Conservation (phyloP, 1,139 yeast species). For the Spencermartinsiella ligniputridi region DNA sequence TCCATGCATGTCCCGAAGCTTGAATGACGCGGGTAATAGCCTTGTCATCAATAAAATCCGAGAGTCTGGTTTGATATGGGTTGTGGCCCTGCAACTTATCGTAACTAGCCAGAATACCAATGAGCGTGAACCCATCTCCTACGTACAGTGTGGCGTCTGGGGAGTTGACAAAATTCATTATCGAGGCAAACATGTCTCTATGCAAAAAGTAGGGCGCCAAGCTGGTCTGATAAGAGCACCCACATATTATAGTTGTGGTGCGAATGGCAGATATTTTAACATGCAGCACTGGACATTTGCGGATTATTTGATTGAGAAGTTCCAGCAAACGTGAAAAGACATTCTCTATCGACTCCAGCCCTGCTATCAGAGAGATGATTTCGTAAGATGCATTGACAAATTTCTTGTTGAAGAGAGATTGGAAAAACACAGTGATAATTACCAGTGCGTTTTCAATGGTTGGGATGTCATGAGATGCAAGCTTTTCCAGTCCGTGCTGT, state of each 20-base stretch:
- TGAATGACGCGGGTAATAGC: constrained; percentile 33
- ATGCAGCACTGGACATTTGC: constrained; percentile 17
- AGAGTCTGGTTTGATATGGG: constrained; percentile 36
- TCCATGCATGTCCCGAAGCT: constrained; percentile 30
- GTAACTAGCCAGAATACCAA: constrained; percentile 37
- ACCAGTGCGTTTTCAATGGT: constrained; percentile 25
- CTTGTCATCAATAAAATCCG: constrained; percentile 37
- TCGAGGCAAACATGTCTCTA: constrained; percentile 36
- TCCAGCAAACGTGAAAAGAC: constrained; percentile 30
- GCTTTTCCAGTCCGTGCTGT: constrained; percentile 24
- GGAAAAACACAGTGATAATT: constrained; percentile 27
- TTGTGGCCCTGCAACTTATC: constrained; percentile 35
- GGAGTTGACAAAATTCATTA: constrained; percentile 31
- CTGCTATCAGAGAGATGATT: constrained; percentile 33
- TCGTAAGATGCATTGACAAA: constrained; percentile 32
- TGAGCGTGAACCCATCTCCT: constrained; percentile 34
- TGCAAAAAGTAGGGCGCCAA: constrained; percentile 34
- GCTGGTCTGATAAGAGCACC: constrained; percentile 33
- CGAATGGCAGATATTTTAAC: constrained; percentile 32
- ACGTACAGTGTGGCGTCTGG: constrained; percentile 24
- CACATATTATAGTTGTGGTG: constrained; percentile 32
- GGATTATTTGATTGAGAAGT: constrained; percentile 24
- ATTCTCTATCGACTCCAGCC: constrained; percentile 33
- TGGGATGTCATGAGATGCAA: constrained; percentile 20
- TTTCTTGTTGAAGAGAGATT: constrained; percentile 28